Base-by-base conservation (phyloP, 768 basidiomycete genomes). In the Pholiota microspora region DNA sequence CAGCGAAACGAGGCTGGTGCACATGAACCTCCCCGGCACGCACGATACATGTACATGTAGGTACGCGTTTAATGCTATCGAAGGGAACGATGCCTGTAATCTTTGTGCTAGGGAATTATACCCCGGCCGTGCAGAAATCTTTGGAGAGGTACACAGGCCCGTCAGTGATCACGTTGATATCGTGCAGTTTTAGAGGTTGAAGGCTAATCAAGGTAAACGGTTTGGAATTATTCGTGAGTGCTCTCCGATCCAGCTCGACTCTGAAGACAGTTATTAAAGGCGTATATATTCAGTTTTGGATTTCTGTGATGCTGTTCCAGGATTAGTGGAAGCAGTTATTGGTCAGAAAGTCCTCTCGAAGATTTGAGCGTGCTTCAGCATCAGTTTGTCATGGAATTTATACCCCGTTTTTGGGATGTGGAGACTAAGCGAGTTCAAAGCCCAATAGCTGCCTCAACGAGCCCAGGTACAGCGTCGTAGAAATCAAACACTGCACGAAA, bases 21-120 rank as follows among this genome's bases (percentile, higher is more conserved):
- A 74, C 35, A 76, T 80, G 75, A 80, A 78, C 59, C 59, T 82
- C 13, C 80, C 79, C 12, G 80, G 79, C 27, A 78, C 76, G 2
- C 79, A 82, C 53, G 80, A 82, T 63, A 69, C 78, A 1, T 69
- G 75, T 2, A 80, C 80, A 10, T 76, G 78, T 76, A 62, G 23
- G 67, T 54, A 35, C 16, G 32, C 13, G 16, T n/a, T 40, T 7
- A 12, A 13, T 23, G 18, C 16, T n/a, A n/a, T n/a, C n/a, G n/a
- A n/a, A n/a, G n/a, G n/a, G 16, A 15, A 12, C 5, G 23, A n/a
- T 3, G 18, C 2, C 9, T 45, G 12, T 21, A 27, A 3, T 45
- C 35, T 27, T 40, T 13, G 29, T 32, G 31, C 31, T 44, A 79
- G 76, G 78, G 72, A 77, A 76, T 57, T 78, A 79, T 54, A 68